These are phyloP conservation scores for Penicillium sp. DNA, from an alignment of 2,329 filamentous ascomycete species.

Conservation along the genomic window DNA sequence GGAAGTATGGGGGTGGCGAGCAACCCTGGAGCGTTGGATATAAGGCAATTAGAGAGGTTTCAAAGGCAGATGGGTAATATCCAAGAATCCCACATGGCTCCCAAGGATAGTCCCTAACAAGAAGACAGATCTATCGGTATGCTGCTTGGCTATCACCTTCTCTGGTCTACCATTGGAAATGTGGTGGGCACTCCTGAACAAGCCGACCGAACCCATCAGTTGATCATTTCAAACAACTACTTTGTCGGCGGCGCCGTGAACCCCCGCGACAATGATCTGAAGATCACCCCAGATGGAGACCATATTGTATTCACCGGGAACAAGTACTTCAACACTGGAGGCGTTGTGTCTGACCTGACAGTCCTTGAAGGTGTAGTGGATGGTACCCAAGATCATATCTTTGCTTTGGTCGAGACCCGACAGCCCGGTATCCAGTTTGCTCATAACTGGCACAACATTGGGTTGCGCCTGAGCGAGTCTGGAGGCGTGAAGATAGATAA, in stretches of 20 bases:
- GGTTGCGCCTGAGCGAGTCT: conserved; percentile 63
- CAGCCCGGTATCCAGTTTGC: conserved; percentile 56
- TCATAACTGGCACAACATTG: conserved; percentile 66
- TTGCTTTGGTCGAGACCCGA: conserved; percentile 59
- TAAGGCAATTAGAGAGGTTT: conserved; percentile 61
- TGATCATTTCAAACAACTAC: conserved; percentile 64
- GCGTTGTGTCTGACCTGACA: conserved; percentile 64
- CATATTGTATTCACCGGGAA: conserved; percentile 60
- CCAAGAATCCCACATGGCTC: not conserved
- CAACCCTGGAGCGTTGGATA: conserved; percentile 58
- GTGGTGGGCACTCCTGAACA: conserved; percentile 62
- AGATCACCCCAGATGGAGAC: conserved; percentile 56
- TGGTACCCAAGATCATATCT: conserved; percentile 61
- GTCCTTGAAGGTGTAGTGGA: conserved; percentile 64
- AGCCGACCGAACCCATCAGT: conserved; percentile 55
- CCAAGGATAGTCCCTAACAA: not conserved
- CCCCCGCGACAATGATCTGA: conserved; percentile 62
- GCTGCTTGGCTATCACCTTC: conserved; percentile 64
- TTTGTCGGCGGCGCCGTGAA: conserved; percentile 68
- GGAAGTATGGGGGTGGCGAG: conserved; percentile 54
- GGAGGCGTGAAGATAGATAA: conserved; percentile 62
- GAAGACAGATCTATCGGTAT: conserved; percentile 58
- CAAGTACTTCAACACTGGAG: conserved; percentile 68
- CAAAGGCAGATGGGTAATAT: conserved; percentile 62
- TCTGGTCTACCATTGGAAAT: conserved; percentile 63